Conservation (phyloP, 306 rosid species). For the Castanea crenata region DNA sequence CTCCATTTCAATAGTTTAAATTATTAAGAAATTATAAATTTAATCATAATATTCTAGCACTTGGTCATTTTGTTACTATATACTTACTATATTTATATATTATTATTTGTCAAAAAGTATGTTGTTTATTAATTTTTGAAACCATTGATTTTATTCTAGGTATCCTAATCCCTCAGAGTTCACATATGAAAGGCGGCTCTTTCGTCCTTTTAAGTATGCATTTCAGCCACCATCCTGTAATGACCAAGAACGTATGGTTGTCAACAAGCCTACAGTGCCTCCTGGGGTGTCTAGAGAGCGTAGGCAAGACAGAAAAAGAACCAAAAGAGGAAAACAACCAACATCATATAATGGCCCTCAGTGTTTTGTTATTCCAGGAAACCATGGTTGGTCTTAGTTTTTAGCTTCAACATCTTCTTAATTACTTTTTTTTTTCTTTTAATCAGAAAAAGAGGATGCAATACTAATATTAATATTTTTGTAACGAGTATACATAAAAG, state of each 20-base stretch:
- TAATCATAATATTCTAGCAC: too few species aligned
- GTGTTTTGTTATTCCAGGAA: slow-evolving; percentile 90
- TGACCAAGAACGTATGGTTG: slow-evolving; percentile 64
- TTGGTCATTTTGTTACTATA: too few species aligned
- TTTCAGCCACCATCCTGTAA: slow-evolving; percentile 83
- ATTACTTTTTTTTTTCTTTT: background rate
- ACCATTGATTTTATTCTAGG: slow-evolving; percentile 35
- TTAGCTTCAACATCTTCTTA: slow-evolving; percentile 4
- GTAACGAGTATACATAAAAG: too few species aligned
- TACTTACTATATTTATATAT: too few species aligned
- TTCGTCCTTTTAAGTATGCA: slow-evolving; percentile 87
- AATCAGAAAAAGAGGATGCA: background rate
- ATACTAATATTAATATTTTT: too few species aligned
- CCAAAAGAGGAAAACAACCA: background rate
- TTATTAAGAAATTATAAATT: slow-evolving; percentile 1
- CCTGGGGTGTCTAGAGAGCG: slow-evolving; percentile 40
- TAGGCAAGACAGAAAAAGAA: slow-evolving; percentile 21
- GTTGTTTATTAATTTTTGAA: background rate
- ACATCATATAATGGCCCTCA: slow-evolving; percentile 64
- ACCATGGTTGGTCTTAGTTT: slow-evolving; percentile 58
- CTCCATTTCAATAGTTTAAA: too few species aligned
- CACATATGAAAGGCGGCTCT: slow-evolving; percentile 84
- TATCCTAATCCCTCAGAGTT: slow-evolving; percentile 91
- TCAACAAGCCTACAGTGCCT: slow-evolving; percentile 30
- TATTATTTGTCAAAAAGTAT: background rate